These are phyloP conservation scores for Sugiyamaella qingdaonensis DNA, from an alignment of 805 yeast genomes.

Conservation along the genomic window DNA sequence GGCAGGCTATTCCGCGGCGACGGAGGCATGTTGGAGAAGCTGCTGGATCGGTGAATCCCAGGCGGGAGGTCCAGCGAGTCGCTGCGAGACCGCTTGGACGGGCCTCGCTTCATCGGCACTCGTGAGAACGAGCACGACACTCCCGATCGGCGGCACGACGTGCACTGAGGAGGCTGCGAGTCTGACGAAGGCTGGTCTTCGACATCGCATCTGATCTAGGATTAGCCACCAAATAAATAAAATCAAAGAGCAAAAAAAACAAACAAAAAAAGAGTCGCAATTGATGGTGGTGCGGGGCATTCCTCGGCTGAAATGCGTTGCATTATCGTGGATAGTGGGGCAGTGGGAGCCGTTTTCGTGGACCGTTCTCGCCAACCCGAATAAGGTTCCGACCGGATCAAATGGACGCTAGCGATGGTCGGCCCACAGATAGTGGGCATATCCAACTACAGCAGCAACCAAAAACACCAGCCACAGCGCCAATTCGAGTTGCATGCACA, in stretches of 20 bases:
- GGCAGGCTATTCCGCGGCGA: conserved; percentile 5
- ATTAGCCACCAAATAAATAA: conserved; percentile 4
- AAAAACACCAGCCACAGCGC: too few relatives aligned
- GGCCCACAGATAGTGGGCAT: too few relatives aligned
- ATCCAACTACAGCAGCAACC: too few relatives aligned
- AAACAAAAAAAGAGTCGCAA: not conserved
- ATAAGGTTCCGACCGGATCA: too few relatives aligned
- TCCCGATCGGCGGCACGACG: conserved; percentile 48
- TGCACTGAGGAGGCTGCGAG: conserved; percentile 37
- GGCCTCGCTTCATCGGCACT: conserved; percentile 59
- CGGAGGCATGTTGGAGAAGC: not conserved
- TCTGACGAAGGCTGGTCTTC: conserved; percentile 27
- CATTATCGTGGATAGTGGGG: too few relatives aligned
- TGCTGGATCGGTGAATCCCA: not conserved
- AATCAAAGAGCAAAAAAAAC: not conserved
- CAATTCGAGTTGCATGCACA: too few relatives aligned
- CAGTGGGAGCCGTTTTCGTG: too few relatives aligned
- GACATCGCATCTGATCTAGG: conserved; percentile 39
- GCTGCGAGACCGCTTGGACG: conserved; percentile 47
- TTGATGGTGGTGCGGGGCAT: too few relatives aligned
- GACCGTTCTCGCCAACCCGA: too few relatives aligned
- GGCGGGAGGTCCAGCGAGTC: conserved; percentile 4
- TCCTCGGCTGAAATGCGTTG: too few relatives aligned
- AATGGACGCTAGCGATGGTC: too few relatives aligned
- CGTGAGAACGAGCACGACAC: conserved; percentile 54